phyloP scores from a whole-genome alignment of 805 yeast genomes.

The Yamadazyma kitorensis region DNA sequence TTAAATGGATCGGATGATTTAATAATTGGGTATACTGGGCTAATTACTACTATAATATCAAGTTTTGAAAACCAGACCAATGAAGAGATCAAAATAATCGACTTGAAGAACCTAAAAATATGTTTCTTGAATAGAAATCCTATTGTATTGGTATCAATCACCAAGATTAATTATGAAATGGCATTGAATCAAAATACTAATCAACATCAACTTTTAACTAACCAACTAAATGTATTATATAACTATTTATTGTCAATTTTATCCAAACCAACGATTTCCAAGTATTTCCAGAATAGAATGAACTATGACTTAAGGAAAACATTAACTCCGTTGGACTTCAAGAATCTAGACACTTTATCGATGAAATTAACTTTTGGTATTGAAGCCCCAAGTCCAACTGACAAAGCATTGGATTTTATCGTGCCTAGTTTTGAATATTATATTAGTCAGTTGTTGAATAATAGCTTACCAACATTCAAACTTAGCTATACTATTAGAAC shows the following conservation, averaged over 20 bases:
- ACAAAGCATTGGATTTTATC: too few relatives aligned
- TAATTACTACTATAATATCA: conserved; percentile 74
- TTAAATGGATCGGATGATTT: conserved; percentile 69
- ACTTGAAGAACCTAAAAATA: conserved; percentile 46
- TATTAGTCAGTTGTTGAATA: conserved; percentile 26
- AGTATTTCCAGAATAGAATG: conserved; percentile 65
- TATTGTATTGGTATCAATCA: conserved; percentile 67
- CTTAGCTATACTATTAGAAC: conserved; percentile 57
- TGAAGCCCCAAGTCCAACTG: not conserved
- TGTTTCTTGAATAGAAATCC: conserved; percentile 66
- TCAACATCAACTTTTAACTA: conserved; percentile 15
- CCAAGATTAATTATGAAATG: conserved; percentile 48
- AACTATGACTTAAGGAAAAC: conserved; percentile 80
- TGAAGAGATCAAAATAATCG: conserved; percentile 48
- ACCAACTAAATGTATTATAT: conserved; percentile 71
- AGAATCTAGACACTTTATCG: conserved; percentile 61
- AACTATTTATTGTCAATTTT: conserved; percentile 78
- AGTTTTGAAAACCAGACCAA: conserved; percentile 52
- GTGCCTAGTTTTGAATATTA: conserved; percentile 25
- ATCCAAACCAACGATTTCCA: conserved; percentile 72
- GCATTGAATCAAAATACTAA: conserved; percentile 13
- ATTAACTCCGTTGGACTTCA: conserved; percentile 70
- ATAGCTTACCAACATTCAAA: conserved; percentile 19
- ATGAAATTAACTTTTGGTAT: conserved; percentile 36
- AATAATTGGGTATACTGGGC: conserved; percentile 69